These are phyloP conservation scores for Trametes maxima DNA, from an alignment of 768 basidiomycete species.

Conservation along the genomic window DNA sequence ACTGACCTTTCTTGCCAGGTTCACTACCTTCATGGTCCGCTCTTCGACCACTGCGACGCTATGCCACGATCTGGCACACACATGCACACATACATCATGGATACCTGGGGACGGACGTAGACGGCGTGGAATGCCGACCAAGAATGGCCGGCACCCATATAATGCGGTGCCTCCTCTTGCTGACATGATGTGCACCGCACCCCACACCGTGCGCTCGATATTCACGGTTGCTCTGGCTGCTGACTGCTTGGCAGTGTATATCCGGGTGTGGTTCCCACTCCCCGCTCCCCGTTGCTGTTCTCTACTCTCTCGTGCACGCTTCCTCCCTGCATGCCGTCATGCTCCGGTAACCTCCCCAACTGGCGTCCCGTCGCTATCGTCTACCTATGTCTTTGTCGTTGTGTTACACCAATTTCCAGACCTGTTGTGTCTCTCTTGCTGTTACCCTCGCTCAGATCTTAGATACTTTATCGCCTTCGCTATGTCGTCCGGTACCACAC, in stretches of 20 bases:
- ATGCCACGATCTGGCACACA: neutral
- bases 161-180: neutral
- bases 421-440: neutral
- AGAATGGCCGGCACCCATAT: neutral
- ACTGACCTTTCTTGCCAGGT: neutral
- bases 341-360: neutral
- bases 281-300: neutral
- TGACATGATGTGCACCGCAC: neutral
- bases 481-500: too few relatives aligned
- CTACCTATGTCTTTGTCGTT: neutral
- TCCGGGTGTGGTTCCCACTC: neutral
- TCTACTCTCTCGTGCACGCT: neutral
- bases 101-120: neutral
- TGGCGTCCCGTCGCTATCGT: neutral
- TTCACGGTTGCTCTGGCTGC: neutral
- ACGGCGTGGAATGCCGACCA: too few relatives aligned
- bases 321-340: neutral
- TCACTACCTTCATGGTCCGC: neutral
- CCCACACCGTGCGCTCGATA: neutral
- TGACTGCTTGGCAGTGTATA: neutral
- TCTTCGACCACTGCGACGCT: neutral
- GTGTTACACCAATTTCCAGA: neutral
- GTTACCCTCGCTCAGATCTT: neutral
- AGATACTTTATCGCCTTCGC: neutral
- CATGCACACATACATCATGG: neutral